Evolutionary conservation across 2,329 filamentous ascomycete species (phyloP), one percentile per base, ranked within the genome.

Genomic region (Lecanosticta acicola): DNA sequence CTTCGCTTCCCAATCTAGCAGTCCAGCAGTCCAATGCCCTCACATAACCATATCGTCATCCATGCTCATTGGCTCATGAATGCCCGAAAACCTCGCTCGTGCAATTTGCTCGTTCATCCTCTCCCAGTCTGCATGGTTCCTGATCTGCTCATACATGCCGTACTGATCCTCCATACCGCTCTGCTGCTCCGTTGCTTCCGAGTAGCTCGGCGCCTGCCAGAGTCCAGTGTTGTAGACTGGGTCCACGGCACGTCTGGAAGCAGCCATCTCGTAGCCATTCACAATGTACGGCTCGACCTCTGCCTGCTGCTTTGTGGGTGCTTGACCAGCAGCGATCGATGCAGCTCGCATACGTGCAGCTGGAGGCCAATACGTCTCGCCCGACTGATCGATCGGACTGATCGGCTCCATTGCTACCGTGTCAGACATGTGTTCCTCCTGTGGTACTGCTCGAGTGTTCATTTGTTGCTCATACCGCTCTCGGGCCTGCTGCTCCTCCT

Each of bases 201-300:
- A 51, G 44, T 58, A 56, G 32, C 45, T 52, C 3, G 54, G 43
- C 65, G 76, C 48, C n/a, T 51, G 67, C 73, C 59, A 67, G 59
- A 62, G 42, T 49, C 57, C 65, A 51, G 49, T 54, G 33, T 66
- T 49, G 63, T 87, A 88, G n/a, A 83, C 83, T 0, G 85, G 84
- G 53, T 88, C 84, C 2, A 77, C 81, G 0, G 82, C 75, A 68
- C 2, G 73, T 76, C 51, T 83, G 80, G 59, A 83, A 80, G 46
- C 85, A 69, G 60, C 79, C 73, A 46, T 46, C 59, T 87, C 84
- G 62, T 94, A 95, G 11, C 89, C 89, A 4, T 80, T 83, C 39
- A 79, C 66, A 78, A 95, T 94, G 67, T 95, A 95, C 0, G 88
- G 88, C 66, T 94, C 87, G 32, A 78, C 80, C 11, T 5, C 24